Conservation (phyloP, 2,329 filamentous ascomycete genomes). For the Alternaria ventricosa region DNA sequence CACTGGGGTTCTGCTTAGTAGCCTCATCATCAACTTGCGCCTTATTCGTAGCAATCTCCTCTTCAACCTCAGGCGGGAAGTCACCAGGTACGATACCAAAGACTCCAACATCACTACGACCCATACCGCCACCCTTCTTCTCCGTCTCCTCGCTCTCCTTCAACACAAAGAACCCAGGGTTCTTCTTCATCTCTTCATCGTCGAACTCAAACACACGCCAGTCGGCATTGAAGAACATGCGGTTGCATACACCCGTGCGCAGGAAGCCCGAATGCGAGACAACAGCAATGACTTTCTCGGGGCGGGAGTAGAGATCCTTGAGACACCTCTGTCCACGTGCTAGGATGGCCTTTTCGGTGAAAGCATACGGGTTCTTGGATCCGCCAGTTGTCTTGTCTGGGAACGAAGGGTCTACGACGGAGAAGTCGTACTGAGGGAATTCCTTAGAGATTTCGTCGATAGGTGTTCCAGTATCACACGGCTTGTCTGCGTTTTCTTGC, state of each 20-base stretch:
- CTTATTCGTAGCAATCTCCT: slow-evolving; percentile 3
- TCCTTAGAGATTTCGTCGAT: slow-evolving; percentile 53
- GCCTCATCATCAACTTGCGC: slow-evolving; percentile 21
- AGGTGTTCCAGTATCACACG: slow-evolving; percentile 67
- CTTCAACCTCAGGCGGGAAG: slow-evolving; percentile 35
- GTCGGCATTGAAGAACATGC: slow-evolving; percentile 64
- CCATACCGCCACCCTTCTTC: slow-evolving; percentile 58
- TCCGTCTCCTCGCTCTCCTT: slow-evolving; percentile 59
- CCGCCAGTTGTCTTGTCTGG: slow-evolving; percentile 65
- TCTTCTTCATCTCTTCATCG: slow-evolving; percentile 55
- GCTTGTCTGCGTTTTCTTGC: slow-evolving; percentile 62
- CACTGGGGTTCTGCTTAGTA: slow-evolving; percentile 20
- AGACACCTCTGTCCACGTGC: slow-evolving; percentile 62
- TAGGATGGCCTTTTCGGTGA: slow-evolving; percentile 61
- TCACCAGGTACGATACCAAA: slow-evolving; percentile 33
- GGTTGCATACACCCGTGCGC: slow-evolving; percentile 62
- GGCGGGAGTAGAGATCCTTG: slow-evolving; percentile 57
- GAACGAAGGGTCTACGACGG: slow-evolving; percentile 63
- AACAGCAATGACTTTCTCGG: slow-evolving; percentile 68
- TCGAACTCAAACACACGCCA: slow-evolving; percentile 68
- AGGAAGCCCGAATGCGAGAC: slow-evolving; percentile 71
- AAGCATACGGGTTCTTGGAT: slow-evolving; percentile 57
- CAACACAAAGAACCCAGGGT: slow-evolving; percentile 44
- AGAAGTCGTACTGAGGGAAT: slow-evolving; percentile 66
- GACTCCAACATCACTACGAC: slow-evolving; percentile 54